phyloP scores from a whole-genome alignment of 495 filamentous ascomycete species.

The Annulohypoxylon maeteangense region DNA sequence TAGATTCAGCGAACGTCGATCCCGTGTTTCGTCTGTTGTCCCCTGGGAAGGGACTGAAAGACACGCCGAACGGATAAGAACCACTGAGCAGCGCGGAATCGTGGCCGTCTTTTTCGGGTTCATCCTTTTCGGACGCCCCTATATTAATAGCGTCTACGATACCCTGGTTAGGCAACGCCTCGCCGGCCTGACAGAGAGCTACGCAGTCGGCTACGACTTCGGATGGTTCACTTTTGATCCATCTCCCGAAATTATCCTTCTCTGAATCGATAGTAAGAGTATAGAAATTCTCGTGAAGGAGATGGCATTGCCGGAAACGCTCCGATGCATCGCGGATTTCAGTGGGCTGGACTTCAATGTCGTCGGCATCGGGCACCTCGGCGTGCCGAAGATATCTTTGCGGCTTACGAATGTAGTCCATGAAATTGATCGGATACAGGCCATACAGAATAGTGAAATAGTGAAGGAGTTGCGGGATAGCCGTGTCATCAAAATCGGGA shows the following conservation, averaged over 20 bases:
- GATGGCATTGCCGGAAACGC: constrained; percentile 70
- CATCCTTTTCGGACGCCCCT: constrained; percentile 18
- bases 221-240: constrained; percentile 75
- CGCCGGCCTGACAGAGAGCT: constrained; percentile 54
- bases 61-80: constrained; percentile 40
- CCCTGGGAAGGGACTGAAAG: constrained; percentile 30
- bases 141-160: constrained; percentile 11
- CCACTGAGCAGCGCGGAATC: constrained; percentile 52
- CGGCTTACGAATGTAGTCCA: constrained; percentile 79
- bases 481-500: constrained; percentile 65
- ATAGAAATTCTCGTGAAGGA: constrained; percentile 80
- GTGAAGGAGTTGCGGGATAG: constrained; percentile 75
- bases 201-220: constrained; percentile 78
- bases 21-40: constrained; percentile 60
- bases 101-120: constrained; percentile 34
- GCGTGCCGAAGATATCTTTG: constrained; percentile 73
- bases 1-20: constrained; percentile 56
- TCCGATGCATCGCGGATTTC: constrained; percentile 77
- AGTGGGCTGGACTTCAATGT: constrained; percentile 75
- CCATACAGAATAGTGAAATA: constrained; percentile 85
- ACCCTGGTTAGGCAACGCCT: constrained; percentile 18
- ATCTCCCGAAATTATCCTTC: constrained; percentile 73
- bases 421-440: constrained; percentile 81
- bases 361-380: constrained; percentile 68
- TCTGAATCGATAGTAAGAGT: constrained; percentile 75